Percentiles rank a stretch among this genome's conserved stretches.
These are phyloP conservation scores for Plasmodium malariae DNA, from an alignment of 169 alveolate species.

Conservation along the genomic window DNA sequence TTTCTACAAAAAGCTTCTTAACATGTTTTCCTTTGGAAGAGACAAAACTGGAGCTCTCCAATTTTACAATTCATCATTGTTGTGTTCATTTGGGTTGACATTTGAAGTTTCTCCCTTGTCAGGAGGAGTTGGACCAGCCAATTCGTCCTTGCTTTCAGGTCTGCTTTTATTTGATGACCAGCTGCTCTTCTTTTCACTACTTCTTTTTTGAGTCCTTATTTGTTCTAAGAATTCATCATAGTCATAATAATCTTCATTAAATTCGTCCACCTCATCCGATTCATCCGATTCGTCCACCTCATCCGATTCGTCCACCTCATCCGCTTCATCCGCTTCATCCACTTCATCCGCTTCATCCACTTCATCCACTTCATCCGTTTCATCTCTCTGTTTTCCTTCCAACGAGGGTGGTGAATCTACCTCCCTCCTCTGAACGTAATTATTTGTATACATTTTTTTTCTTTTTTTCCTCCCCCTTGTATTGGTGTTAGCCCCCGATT, in stretches of 20 bases:
- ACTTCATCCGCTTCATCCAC: neutral
- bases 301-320: neutral
- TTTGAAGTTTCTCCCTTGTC: neutral
- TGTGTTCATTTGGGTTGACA: neutral
- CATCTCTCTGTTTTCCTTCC: neutral
- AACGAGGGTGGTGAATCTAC: neutral
- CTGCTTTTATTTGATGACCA: too few relatives aligned
- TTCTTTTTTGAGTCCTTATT: neutral
- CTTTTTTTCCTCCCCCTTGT: neutral
- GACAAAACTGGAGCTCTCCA: neutral
- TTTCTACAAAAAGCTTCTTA: neutral
- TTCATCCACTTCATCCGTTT: neutral
- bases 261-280: slow-evolving; percentile 5
- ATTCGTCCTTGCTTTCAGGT: too few relatives aligned
- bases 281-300: neutral
- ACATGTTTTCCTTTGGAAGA: too few relatives aligned
- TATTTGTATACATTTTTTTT: slow-evolving; percentile 3
- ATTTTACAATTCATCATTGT: neutral
- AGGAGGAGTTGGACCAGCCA: too few relatives aligned
- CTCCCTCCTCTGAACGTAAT: slow-evolving; percentile 9
- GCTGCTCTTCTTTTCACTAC: too few relatives aligned
- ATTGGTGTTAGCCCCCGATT: neutral
- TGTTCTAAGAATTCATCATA: slow-evolving; percentile 30
- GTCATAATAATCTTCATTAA: slow-evolving; percentile 40
- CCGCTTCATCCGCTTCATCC: neutral